A percentile compares a stretch with the other conserved stretches of the same genome.
These are phyloP conservation scores for Aegilops tauschii DNA, from an alignment of 176 grass and related monocot genomes.

Conservation along the genomic window DNA sequence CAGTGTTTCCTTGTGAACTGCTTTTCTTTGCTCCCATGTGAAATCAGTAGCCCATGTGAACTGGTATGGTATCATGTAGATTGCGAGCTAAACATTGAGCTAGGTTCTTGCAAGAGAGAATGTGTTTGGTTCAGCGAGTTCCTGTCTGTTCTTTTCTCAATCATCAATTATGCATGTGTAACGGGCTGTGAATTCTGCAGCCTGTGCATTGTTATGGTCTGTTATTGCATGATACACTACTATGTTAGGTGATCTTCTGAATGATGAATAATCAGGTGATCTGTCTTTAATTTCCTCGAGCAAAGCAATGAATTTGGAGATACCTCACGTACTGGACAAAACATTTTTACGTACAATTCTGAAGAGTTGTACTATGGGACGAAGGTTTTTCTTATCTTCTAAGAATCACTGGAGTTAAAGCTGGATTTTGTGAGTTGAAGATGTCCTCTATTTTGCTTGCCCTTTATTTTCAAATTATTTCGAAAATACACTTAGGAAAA, in stretches of 20 bases:
- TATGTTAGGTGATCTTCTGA: not conserved
- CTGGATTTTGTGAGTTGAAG: too few species aligned
- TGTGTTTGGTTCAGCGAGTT: not conserved
- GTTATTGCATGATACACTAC: not conserved
- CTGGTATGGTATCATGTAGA: conserved; percentile 48
- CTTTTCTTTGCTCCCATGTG: conserved; percentile 38
- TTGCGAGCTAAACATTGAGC: conserved; percentile 41
- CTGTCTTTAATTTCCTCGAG: not conserved
- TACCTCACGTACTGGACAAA: too few species aligned
- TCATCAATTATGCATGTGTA: not conserved
- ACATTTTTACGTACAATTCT: not conserved
- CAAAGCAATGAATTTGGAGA: not conserved
- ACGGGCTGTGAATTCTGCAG: not conserved
- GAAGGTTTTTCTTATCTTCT: too few species aligned
- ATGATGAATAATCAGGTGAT: not conserved
- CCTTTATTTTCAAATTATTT: too few species aligned
- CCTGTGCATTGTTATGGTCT: not conserved
- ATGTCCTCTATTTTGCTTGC: too few species aligned
- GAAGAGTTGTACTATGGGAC: not conserved
- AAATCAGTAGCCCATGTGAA: conserved; percentile 44
- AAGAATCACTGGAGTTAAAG: too few species aligned
- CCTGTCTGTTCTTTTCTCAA: conserved; percentile 4
- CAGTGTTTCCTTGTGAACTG: conserved; percentile 47
- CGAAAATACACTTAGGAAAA: too few species aligned
- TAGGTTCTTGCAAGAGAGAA: conserved; percentile 20